Evolutionary conservation across 495 filamentous ascomycete genomes (phyloP).

Genomic region (Thermothielavioides terrestris): DNA sequence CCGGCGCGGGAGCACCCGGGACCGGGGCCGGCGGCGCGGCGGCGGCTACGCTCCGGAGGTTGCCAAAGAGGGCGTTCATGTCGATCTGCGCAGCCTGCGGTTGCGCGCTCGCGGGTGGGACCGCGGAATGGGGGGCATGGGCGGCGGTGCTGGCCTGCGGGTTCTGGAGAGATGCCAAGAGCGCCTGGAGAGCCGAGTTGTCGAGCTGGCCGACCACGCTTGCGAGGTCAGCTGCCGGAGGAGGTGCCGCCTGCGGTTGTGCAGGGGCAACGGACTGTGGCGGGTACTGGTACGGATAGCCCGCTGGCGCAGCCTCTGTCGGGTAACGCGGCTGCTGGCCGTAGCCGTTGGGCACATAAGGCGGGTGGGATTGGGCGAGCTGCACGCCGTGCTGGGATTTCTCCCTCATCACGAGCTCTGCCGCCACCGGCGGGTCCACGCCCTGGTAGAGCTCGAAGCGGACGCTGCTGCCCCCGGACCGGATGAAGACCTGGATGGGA

Average conservation of each 20-base stretch:
- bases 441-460: constrained; percentile 77
- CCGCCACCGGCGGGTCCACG: constrained; percentile 66
- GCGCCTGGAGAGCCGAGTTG: constrained; percentile 59
- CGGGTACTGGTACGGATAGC: constrained; percentile 26
- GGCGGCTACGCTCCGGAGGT: constrained; percentile 10
- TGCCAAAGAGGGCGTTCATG: constrained; percentile 23
- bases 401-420: constrained; percentile 68
- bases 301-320: constrained; percentile 7
- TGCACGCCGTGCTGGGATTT: constrained; percentile 43
- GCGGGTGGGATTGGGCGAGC: constrained; percentile 16
- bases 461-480: constrained; percentile 58
- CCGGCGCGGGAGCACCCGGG: too few relatives aligned
- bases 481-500: constrained; percentile 75
- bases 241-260: constrained; percentile 32
- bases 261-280: constrained; percentile 31
- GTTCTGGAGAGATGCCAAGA: constrained; percentile 56
- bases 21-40: constrained; percentile 8
- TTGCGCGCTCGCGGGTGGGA: constrained; percentile 36
- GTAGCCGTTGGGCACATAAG: constrained; percentile 15
- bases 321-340: constrained; percentile 15
- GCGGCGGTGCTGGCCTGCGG: constrained; percentile 28
- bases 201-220: constrained; percentile 55
- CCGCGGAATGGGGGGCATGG: neutral
- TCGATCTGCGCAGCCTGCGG: constrained; percentile 23
- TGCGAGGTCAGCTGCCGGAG: constrained; percentile 39